A percentile compares a stretch with the other conserved stretches of the same genome.
These are phyloP conservation scores for Alternaria novae-zelandiae DNA, from an alignment of 2,329 filamentous ascomycete species.

Conservation along the genomic window DNA sequence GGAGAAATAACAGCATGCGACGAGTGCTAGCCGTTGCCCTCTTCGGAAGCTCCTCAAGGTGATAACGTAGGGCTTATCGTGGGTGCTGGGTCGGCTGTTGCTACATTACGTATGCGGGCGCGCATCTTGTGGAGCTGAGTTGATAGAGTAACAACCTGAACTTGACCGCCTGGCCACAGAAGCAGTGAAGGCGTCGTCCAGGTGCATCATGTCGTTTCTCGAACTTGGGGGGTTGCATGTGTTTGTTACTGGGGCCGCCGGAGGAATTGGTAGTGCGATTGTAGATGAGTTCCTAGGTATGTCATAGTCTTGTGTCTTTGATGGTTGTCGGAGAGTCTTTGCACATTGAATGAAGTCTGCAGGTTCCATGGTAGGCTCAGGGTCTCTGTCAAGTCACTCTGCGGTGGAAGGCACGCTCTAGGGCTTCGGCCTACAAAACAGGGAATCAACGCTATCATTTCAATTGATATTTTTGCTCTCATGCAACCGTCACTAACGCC, in stretches of 20 bases:
- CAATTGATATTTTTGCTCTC: too few relatives aligned
- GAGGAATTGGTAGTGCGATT: constrained; percentile 58
- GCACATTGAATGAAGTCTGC: not conserved
- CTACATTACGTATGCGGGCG: constrained; percentile 6
- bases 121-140: not conserved
- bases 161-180: not conserved
- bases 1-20: not conserved
- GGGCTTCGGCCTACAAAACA: not conserved
- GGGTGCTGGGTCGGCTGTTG: constrained; percentile 1
- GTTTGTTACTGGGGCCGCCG: constrained; percentile 61
- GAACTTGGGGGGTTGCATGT: constrained; percentile 58
- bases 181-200: not conserved
- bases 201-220: constrained; percentile 52
- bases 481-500: constrained; percentile 1
- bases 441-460: not conserved
- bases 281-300: constrained; percentile 61
- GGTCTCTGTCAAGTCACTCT: not conserved
- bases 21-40: not conserved
- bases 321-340: not conserved
- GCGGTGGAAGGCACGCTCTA: not conserved
- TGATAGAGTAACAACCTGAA: not conserved
- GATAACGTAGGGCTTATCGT: constrained; percentile 16
- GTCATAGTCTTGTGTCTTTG: not conserved
- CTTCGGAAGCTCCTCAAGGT: constrained; percentile 1
- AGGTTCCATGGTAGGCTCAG: not conserved